phyloP scores from a whole-genome alignment of 2,329 filamentous ascomycete species.

The Westerdykella sp. region DNA sequence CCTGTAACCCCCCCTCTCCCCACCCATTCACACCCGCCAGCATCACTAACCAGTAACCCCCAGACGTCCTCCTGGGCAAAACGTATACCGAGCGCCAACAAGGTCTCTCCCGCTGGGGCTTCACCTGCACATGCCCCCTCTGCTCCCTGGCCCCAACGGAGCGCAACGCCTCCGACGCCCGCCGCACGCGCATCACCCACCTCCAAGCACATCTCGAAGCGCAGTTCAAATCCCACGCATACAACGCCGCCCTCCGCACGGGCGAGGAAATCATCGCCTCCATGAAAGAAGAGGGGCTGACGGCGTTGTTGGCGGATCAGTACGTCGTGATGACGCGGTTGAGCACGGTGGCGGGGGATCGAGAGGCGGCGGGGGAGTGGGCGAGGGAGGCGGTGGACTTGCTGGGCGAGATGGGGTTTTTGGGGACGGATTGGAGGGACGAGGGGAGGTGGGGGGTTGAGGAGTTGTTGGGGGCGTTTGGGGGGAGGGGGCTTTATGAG shows the following conservation, averaged over 20 bases:
- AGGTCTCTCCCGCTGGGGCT: slow-evolving; percentile 16
- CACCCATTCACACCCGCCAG: neutral
- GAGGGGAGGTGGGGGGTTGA: slow-evolving; percentile 12
- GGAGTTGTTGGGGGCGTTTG: slow-evolving; percentile 9
- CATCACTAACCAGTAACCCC: neutral
- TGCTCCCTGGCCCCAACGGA: slow-evolving; percentile 5
- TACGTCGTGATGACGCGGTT: slow-evolving; percentile 15
- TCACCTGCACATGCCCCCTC: slow-evolving; percentile 18
- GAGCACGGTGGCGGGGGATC: slow-evolving; percentile 8
- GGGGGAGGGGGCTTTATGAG: slow-evolving; percentile 1
- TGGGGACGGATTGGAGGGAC: slow-evolving; percentile 8
- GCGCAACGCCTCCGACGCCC: slow-evolving; percentile 10
- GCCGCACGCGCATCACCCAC: slow-evolving; percentile 10
- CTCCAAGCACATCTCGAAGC: slow-evolving; percentile 6
- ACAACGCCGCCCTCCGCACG: slow-evolving; percentile 7
- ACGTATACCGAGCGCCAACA: slow-evolving; percentile 6
- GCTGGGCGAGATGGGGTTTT: slow-evolving; percentile 13
- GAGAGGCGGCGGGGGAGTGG: slow-evolving; percentile 8
- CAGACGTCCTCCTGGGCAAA: slow-evolving; percentile 15
- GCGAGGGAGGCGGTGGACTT: slow-evolving; percentile 5
- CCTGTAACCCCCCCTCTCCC: slow-evolving; percentile 7
- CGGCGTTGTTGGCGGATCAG: slow-evolving; percentile 12
- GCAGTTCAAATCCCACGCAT: slow-evolving; percentile 3
- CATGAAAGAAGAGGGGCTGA: slow-evolving; percentile 12
- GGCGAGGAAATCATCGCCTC: slow-evolving; percentile 10